Conservation (phyloP, 768 basidiomycete genomes). For the Amanita inopinata region DNA sequence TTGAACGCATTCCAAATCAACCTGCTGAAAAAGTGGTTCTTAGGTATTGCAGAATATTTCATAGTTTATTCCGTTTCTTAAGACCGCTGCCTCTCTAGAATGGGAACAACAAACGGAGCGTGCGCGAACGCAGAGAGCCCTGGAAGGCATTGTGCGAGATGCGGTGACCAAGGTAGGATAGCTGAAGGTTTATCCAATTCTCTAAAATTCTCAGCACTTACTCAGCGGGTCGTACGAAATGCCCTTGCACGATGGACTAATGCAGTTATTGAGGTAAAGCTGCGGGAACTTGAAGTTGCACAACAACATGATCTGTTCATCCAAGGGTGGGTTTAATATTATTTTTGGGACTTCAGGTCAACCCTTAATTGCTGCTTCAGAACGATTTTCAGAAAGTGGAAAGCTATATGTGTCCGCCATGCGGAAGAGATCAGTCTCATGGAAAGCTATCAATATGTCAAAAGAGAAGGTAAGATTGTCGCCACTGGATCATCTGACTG, state of each 20-base stretch:
- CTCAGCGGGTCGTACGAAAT: constrained; percentile 42
- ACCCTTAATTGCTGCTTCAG: constrained; percentile 22
- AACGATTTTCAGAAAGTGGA: constrained; percentile 61
- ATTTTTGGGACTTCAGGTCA: not conserved
- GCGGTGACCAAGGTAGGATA: constrained; percentile 15
- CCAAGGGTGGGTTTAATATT: constrained; percentile 20
- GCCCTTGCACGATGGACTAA: constrained; percentile 57
- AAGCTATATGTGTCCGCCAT: constrained; percentile 46
- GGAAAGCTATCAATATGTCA: constrained; percentile 76
- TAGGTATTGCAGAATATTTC: constrained; percentile 1
- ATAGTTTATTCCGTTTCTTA: not conserved
- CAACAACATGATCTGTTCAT: constrained; percentile 30
- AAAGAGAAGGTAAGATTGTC: constrained; percentile 53
- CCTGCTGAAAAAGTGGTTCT: constrained; percentile 19
- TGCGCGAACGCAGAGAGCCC: constrained; percentile 2
- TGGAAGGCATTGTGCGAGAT: constrained; percentile 7
- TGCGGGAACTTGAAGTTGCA: constrained; percentile 55
- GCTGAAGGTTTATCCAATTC: constrained; percentile 4
- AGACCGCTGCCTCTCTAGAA: constrained; percentile 1
- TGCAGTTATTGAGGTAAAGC: constrained; percentile 63
- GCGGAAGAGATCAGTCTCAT: constrained; percentile 68
- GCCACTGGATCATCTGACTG: not conserved
- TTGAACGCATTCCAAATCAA: constrained; percentile 32
- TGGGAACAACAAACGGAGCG: constrained; percentile 7
- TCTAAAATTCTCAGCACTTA: constrained; percentile 5